Percentiles rank a stretch among this genome's conserved stretches.
Conservation (phyloP, 2,329 filamentous ascomycete genomes). For the Daldinia sp. region DNA sequence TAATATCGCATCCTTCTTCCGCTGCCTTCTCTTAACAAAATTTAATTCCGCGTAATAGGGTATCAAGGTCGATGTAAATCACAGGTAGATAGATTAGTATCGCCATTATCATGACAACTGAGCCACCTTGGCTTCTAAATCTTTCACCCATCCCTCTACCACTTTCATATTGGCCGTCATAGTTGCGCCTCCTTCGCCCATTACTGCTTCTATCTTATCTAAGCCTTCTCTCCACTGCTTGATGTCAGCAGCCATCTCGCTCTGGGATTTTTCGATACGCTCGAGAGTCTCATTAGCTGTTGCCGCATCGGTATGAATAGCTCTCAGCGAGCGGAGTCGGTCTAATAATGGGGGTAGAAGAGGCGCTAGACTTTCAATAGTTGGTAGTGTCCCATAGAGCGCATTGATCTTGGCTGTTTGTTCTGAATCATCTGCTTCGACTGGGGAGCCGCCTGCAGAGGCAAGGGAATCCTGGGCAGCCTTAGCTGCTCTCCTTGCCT, state of each 20-base stretch:
- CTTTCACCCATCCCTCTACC: slow-evolving; percentile 90
- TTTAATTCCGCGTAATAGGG: slow-evolving; percentile 40
- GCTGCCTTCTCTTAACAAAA: not conserved
- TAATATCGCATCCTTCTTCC: not conserved
- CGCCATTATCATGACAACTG: slow-evolving; percentile 55
- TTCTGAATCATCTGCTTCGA: slow-evolving; percentile 65
- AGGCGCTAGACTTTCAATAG: slow-evolving; percentile 85
- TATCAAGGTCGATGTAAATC: slow-evolving; percentile 48
- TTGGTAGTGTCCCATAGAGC: slow-evolving; percentile 86
- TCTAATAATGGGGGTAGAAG: slow-evolving; percentile 86
- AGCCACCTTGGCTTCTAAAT: slow-evolving; percentile 79
- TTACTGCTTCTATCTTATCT: slow-evolving; percentile 77
- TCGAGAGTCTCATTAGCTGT: slow-evolving; percentile 80
- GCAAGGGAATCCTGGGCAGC: slow-evolving; percentile 67
- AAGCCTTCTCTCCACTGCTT: slow-evolving; percentile 85
- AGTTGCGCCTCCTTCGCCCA: slow-evolving; percentile 72
- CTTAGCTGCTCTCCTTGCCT: slow-evolving; percentile 69
- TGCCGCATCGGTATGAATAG: slow-evolving; percentile 87
- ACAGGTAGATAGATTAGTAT: slow-evolving; percentile 14
- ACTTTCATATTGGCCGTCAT: slow-evolving; percentile 83
- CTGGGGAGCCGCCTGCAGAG: slow-evolving; percentile 53
- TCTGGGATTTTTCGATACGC: slow-evolving; percentile 79
- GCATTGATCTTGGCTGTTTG: slow-evolving; percentile 89
- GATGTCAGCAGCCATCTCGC: slow-evolving; percentile 83
- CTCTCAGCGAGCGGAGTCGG: slow-evolving; percentile 80